phyloP scores from a whole-genome alignment of 2,329 filamentous ascomycete species.

The Colletotrichum higginsianum region DNA sequence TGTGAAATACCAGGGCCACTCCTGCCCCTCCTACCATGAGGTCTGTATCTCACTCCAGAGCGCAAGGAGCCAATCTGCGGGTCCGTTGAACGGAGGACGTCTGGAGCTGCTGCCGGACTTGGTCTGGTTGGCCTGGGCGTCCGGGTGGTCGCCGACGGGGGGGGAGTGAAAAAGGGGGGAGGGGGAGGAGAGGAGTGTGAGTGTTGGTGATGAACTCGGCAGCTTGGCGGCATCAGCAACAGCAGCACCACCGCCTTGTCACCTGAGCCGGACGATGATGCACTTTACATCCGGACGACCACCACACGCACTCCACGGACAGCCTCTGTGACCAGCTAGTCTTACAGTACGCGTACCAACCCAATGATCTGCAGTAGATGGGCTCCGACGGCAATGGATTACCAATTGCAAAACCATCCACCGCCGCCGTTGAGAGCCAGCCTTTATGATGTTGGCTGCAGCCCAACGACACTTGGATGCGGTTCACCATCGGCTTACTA shows the following conservation, averaged over 20 bases:
- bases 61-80: slow-evolving; percentile 17
- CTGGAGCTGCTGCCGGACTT: slow-evolving; percentile 34
- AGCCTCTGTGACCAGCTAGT: not conserved
- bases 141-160: slow-evolving; percentile 27
- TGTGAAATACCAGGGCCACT: slow-evolving; percentile 31
- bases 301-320: not conserved
- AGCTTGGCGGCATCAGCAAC: slow-evolving; percentile 30
- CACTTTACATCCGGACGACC: slow-evolving; percentile 15
- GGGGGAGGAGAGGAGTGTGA: slow-evolving; percentile 8
- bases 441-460: slow-evolving; percentile 26
- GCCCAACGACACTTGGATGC: slow-evolving; percentile 15
- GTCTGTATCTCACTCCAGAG: slow-evolving; percentile 20
- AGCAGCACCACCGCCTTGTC: slow-evolving; percentile 6
- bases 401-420: too few relatives aligned
- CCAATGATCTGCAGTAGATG: not conserved
- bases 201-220: slow-evolving; percentile 28
- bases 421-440: slow-evolving; percentile 14
- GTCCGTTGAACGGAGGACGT: slow-evolving; percentile 16
- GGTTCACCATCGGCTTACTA: slow-evolving; percentile 13
- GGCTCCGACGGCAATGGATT: too few relatives aligned
- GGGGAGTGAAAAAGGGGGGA: slow-evolving; percentile 2
- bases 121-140: slow-evolving; percentile 25
- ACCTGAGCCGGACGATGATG: slow-evolving; percentile 4
- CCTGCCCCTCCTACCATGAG: slow-evolving; percentile 19
- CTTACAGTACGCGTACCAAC: not conserved